Evolutionary conservation across 768 basidiomycete genomes (phyloP).

Genomic region (Suillus discolor): DNA sequence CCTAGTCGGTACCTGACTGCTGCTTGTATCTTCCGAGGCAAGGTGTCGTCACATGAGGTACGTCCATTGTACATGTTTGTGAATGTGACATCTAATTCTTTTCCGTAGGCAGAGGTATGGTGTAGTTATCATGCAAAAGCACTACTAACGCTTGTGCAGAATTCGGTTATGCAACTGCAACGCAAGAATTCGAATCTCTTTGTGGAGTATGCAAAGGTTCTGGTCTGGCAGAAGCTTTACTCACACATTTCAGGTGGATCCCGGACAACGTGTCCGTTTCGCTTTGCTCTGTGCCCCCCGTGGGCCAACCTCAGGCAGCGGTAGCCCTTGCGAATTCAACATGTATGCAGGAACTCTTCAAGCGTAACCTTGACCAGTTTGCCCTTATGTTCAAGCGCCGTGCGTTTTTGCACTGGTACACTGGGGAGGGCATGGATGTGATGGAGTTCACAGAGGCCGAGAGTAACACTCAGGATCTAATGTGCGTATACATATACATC

Average conservation of each 20-base stretch:
- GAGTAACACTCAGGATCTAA: conserved; percentile 77
- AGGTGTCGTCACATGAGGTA: conserved; percentile 80
- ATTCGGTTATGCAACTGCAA: conserved; percentile 74
- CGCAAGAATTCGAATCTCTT: conserved; percentile 72
- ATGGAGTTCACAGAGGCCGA: conserved; percentile 86
- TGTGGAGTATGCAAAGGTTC: conserved; percentile 61
- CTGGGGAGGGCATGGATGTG: conserved; percentile 87
- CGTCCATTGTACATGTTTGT: conserved; percentile 25
- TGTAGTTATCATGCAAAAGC: conserved; percentile 7
- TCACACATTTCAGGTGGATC: conserved; percentile 65
- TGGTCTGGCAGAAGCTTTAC: conserved; percentile 10
- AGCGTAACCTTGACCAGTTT: conserved; percentile 75
- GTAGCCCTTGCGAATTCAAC: conserved; percentile 79
- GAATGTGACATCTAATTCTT: conserved; percentile 1
- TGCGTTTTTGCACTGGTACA: conserved; percentile 92
- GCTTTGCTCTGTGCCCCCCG: conserved; percentile 80
- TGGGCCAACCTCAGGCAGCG: conserved; percentile 74
- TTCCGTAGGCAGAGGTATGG: conserved; percentile 54
- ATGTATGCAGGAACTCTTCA: conserved; percentile 84
- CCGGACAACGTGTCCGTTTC: conserved; percentile 89
- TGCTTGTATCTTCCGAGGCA: conserved; percentile 85
- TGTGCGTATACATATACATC: conserved; percentile 54
- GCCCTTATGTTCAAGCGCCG: conserved; percentile 78
- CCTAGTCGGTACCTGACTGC: conserved; percentile 82
- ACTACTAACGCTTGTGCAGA: conserved; percentile 40